Evolutionary conservation across 257 asterid species (phyloP).

Genomic region (Thymus quinquecostatus): DNA sequence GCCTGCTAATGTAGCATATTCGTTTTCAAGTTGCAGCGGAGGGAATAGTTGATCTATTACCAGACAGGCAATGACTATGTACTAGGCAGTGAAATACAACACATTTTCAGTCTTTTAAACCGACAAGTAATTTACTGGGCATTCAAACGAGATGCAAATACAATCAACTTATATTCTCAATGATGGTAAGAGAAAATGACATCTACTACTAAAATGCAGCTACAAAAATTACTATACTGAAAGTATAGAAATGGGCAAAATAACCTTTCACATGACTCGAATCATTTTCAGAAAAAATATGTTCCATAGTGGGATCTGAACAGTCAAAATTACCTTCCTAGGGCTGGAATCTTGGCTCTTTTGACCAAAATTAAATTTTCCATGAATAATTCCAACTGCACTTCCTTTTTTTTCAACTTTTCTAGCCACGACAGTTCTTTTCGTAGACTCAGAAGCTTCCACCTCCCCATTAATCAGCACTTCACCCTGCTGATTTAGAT

Average conservation of each 20-base stretch:
- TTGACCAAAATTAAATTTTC: slow-evolving; percentile 53
- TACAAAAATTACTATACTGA: slow-evolving; percentile 4
- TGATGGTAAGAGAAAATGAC: slow-evolving; percentile 1
- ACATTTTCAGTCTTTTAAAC: slow-evolving; percentile 13
- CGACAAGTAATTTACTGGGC: slow-evolving; percentile 3
- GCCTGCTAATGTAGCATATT: slow-evolving; percentile 13
- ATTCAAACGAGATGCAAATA: slow-evolving; percentile 19
- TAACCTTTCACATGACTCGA: neutral
- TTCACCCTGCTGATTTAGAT: slow-evolving; percentile 50
- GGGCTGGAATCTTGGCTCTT: slow-evolving; percentile 57
- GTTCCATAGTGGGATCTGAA: slow-evolving; percentile 8
- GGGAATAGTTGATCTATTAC: neutral
- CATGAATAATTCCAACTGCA: slow-evolving; percentile 51
- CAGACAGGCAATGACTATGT: neutral
- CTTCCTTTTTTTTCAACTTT: slow-evolving; percentile 58
- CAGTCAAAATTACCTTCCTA: slow-evolving; percentile 60
- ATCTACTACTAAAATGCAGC: neutral
- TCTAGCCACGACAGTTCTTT: slow-evolving; percentile 42
- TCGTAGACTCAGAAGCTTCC: slow-evolving; percentile 53
- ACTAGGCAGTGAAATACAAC: slow-evolving; percentile 13
- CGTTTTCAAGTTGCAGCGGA: neutral
- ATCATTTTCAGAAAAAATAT: neutral
- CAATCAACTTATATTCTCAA: slow-evolving; percentile 17
- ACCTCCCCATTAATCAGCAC: slow-evolving; percentile 52
- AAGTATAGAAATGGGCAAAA: slow-evolving; percentile 10